phyloP scores from a whole-genome alignment of 495 filamentous ascomycete species.

The Xylaria acuta region DNA sequence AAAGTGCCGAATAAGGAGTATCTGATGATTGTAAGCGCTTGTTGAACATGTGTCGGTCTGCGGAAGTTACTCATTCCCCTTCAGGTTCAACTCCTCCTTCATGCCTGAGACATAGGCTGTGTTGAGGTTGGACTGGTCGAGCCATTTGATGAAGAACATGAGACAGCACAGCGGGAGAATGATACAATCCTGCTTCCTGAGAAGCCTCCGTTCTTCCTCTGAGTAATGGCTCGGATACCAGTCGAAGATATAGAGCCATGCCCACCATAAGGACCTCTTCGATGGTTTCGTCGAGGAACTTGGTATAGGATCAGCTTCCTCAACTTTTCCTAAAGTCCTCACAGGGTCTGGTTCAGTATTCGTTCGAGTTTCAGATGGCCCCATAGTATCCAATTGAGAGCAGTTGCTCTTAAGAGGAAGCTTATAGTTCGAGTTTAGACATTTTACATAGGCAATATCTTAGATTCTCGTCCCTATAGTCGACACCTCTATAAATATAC shows the following conservation, averaged over 20 bases:
- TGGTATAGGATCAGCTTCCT: neutral
- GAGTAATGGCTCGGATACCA: neutral
- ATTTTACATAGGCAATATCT: neutral
- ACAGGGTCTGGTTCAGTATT: neutral
- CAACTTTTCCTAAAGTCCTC: neutral
- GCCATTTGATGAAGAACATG: conserved; percentile 7
- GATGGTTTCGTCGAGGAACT: neutral
- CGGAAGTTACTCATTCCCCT: neutral
- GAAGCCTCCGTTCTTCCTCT: neutral
- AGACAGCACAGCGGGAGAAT: neutral
- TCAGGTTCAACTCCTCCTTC: neutral
- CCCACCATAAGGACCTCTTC: neutral
- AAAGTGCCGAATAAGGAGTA: neutral
- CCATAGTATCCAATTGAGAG: neutral
- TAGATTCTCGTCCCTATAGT: neutral
- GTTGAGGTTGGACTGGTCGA: neutral
- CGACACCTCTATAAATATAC: neutral
- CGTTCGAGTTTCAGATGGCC: neutral
- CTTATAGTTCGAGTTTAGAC: neutral
- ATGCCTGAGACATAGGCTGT: neutral
- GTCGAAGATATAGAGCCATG: neutral
- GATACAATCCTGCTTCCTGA: neutral
- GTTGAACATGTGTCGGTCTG: neutral
- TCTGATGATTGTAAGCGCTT: neutral
- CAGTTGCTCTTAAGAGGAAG: neutral